Conservation (phyloP, 495 filamentous ascomycete species). For the Xylaria longipes region DNA sequence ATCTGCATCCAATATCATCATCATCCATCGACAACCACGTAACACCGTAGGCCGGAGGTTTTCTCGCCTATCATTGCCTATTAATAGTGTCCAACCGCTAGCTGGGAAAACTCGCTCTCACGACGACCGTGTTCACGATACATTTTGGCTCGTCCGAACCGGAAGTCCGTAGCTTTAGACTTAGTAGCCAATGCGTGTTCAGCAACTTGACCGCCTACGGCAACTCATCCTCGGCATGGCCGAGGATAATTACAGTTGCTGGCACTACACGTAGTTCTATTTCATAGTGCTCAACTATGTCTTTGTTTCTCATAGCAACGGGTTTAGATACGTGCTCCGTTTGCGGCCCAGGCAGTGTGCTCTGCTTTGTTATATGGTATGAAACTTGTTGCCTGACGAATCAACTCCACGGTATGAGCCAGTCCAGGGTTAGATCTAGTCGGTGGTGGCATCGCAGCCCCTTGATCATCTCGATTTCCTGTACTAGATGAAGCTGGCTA, state of each 20-base stretch:
- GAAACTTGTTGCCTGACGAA: not conserved
- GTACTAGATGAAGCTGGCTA: not conserved
- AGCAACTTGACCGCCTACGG: not conserved
- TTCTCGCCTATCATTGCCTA: not conserved
- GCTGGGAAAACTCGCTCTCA: not conserved
- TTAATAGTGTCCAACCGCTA: not conserved
- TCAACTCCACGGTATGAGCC: not conserved
- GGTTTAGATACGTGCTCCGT: slow-evolving; percentile 5
- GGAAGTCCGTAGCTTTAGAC: not conserved
- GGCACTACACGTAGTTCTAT: not conserved
- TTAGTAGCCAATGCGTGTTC: not conserved
- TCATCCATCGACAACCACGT: not conserved
- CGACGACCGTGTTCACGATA: not conserved
- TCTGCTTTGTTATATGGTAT: slow-evolving; percentile 15
- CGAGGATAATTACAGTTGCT: not conserved
- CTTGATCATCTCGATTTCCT: not conserved
- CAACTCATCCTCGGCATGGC: not conserved
- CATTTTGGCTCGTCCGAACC: not conserved
- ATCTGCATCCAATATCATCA: not conserved
- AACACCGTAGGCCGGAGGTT: not conserved
- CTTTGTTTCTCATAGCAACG: slow-evolving; percentile 8
- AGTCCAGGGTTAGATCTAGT: not conserved
- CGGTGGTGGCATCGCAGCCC: not conserved
- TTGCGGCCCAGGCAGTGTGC: not conserved
- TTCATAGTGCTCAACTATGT: not conserved